Base-by-base conservation (phyloP, 805 yeast species). In the Vanderwaltozyma tropicalis region DNA sequence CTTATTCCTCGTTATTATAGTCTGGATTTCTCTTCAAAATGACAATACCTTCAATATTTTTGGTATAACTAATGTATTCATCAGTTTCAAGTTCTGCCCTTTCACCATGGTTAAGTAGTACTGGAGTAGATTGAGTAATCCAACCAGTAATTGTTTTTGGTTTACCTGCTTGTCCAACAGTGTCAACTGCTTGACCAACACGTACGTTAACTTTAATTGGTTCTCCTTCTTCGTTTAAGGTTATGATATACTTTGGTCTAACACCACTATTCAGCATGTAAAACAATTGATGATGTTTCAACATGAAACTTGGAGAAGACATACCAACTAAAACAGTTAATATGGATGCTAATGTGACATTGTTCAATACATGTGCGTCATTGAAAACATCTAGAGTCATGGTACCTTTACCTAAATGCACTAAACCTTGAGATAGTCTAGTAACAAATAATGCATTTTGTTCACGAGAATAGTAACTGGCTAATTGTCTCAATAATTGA, bases 81-180 rank as follows among this genome's bases (percentile, higher is more conserved):
- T 83, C 87, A 39, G 62, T 67, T 58, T 94, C 99, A 48, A 92
- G 68, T 62, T 92, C 99, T 0, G 98, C 99, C 45, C 96, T 73
- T 62, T 92, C 99, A 31, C 97, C 97, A 50, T 79, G 78, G 29
- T 92, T 88, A 40, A 92, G 69, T 50, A 92, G 68, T 16, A 92
- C 99, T 0, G 99, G 99, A 0, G 99, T 92, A 5, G 92, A 83
- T 55, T 92, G 98, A 1, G 99, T 92, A 16, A 92, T 97, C 98
- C 98, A 92, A 27, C 99, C 99, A 4, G 99, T 92, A 34, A 92
- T 92, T 11, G 96, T 88, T 69, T 92, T 92, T 34, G 98, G 99
- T 51, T 85, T 86, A 66, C 99, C 99, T 0, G 97, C 99, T 62
- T 89, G 97, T 25, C 98, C 99, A 44, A 92, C 97, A 28, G 88